Evolutionary conservation across 2,329 filamentous ascomycete species (phyloP), one percentile per base, ranked within the genome.

Genomic region (Aureobasidium sp.): DNA sequence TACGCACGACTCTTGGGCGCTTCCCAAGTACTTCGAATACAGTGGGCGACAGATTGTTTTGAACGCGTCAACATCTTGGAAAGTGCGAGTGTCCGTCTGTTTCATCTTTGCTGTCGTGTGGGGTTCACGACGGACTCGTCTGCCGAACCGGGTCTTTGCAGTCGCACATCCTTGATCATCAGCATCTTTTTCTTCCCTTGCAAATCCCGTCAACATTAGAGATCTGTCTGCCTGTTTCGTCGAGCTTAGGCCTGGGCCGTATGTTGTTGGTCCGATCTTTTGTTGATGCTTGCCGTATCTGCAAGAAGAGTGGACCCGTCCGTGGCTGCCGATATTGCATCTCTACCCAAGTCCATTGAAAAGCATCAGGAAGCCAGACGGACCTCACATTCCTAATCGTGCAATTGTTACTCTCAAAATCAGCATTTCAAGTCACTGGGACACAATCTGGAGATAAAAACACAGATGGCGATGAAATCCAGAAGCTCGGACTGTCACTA

Each of bases 51-150:
- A n/a, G n/a, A n/a, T n/a, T 50, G 56, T 23, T n/a, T 38, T 60
- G 56, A 18, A 27, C 29, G 55, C 31, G 33, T 61, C 58, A 50
- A 40, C 43, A 29, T 47, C 7, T 9, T 6, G 23, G 50, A 15
- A 40, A 23, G 25, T 40, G 58, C 40, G 43, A 59, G 25, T 40
- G 43, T 48, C 27, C 54, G 54, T 45, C 20, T 13, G 58, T 61
- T 61, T 61, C 43, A 61, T n/a, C 31, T 50, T 40, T n/a, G n/a
- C 45, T 36, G 40, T 47, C 42, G 42, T 61, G 58, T 61, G 58
- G 58, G 40, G 56, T 43, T 11, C 27, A 38, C 54, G 33, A 58
- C 54, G 40, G 55, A 16, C 23, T 25, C 20, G 27, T 27, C n/a
- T 59, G 55, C 55, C 55, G 55, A 59, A 20, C 55, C 55, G 40